A percentile compares a stretch with the other conserved stretches of the same genome.
phyloP scores from a whole-genome alignment of 2,329 filamentous ascomycete genomes.

The Akanthomyces muscarius region DNA sequence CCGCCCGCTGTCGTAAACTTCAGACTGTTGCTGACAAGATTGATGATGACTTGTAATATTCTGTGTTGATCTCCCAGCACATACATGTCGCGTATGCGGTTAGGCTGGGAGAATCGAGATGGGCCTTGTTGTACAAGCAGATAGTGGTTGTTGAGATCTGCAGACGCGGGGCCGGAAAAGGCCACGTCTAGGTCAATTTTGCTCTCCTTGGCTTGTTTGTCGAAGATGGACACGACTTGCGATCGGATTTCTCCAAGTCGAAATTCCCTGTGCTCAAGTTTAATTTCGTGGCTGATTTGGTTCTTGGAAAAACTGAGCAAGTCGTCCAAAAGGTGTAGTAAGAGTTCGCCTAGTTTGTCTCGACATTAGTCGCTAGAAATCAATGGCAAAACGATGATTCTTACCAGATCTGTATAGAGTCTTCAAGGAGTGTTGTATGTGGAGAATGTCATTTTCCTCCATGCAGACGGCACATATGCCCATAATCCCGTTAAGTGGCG shows the following conservation, averaged over 20 bases:
- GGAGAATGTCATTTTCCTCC: slow-evolving; percentile 76
- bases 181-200: slow-evolving; percentile 68
- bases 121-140: background rate
- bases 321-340: slow-evolving; percentile 84
- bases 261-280: slow-evolving; percentile 81
- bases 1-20: slow-evolving; percentile 84
- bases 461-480: slow-evolving; percentile 93
- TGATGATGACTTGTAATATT: slow-evolving; percentile 90
- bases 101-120: slow-evolving; percentile 34
- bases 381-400: background rate
- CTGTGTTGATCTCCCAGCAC: slow-evolving; percentile 91
- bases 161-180: slow-evolving; percentile 48
- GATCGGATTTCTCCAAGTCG: slow-evolving; percentile 76
- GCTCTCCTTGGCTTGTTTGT: slow-evolving; percentile 80
- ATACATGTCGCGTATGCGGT: slow-evolving; percentile 76
- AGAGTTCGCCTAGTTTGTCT: slow-evolving; percentile 54
- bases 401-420: slow-evolving; percentile 79
- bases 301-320: slow-evolving; percentile 92
- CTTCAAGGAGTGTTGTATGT: slow-evolving; percentile 78
- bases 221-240: slow-evolving; percentile 81
- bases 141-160: background rate
- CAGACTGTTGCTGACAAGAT: slow-evolving; percentile 83
- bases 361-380: background rate
- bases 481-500: slow-evolving; percentile 90
- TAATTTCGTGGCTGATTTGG: slow-evolving; percentile 81